A percentile compares a stretch with the other conserved stretches of the same genome.
Evolutionary conservation across 2,329 filamentous ascomycete genomes (phyloP).

Genomic region (Stromatinia cepivora): DNA sequence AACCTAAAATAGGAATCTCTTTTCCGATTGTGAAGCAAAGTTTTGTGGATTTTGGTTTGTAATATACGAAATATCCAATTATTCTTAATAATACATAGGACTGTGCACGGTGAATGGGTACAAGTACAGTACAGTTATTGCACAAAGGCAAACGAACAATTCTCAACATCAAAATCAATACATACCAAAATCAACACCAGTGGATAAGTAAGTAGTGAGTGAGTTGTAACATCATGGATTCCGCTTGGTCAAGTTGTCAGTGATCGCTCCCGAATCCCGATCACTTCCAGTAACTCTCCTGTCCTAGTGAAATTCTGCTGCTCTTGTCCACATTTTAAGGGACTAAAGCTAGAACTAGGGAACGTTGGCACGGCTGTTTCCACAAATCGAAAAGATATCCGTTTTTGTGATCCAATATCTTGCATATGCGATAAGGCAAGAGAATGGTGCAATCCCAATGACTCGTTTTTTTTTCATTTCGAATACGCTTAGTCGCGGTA

Average conservation of each 20-base stretch:
- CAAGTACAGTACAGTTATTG: too few species aligned
- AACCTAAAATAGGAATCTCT: neutral
- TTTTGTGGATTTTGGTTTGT: neutral
- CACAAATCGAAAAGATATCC: constrained; percentile 6
- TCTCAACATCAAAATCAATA: neutral
- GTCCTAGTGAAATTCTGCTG: neutral
- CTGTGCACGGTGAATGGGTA: too few species aligned
- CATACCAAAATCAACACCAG: neutral
- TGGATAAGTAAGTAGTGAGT: too few species aligned
- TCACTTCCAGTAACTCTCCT: neutral
- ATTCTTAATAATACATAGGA: neutral
- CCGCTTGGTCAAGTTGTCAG: too few species aligned
- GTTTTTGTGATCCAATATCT: neutral
- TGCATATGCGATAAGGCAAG: constrained; percentile 1
- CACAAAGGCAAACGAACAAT: neutral
- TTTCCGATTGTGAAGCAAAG: neutral
- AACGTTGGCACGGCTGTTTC: neutral
- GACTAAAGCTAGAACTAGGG: neutral
- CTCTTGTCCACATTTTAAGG: too few species aligned
- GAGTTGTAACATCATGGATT: too few species aligned
- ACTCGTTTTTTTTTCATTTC: neutral
- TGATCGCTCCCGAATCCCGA: too few species aligned
- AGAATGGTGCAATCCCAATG: constrained; percentile 14
- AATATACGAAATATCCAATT: neutral
- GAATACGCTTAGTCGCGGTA: constrained; percentile 12